These are phyloP conservation scores for Tuber umbilicatum DNA, from an alignment of 495 filamentous ascomycete genomes.

Conservation along the genomic window DNA sequence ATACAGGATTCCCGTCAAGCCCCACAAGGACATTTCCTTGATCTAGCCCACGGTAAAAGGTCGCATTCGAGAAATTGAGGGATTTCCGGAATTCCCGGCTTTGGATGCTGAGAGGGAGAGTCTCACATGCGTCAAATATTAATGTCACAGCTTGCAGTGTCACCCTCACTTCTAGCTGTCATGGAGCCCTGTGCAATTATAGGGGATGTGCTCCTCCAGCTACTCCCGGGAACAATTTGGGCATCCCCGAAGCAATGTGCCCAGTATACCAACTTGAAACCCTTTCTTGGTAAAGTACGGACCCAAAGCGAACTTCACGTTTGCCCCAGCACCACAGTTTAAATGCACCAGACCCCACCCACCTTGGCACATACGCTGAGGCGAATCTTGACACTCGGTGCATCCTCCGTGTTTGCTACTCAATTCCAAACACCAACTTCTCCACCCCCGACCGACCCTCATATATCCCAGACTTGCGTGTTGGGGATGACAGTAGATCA, in stretches of 20 bases:
- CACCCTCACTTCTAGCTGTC: conserved; percentile 54
- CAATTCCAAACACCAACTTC: conserved; percentile 56
- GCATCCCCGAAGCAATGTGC: conserved; percentile 63
- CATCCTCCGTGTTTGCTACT: conserved; percentile 55
- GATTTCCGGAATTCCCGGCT: conserved; percentile 19
- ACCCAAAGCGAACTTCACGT: conserved; percentile 56
- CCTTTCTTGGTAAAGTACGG: conserved; percentile 51
- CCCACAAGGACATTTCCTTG: conserved; percentile 48
- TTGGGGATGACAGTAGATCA: conserved; percentile 63
- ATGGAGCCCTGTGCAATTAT: conserved; percentile 56
- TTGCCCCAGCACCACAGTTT: conserved; percentile 56
- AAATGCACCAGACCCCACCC: conserved; percentile 48
- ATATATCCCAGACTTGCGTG: conserved; percentile 50
- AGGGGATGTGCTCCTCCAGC: conserved; percentile 45
- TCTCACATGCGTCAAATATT: conserved; percentile 25
- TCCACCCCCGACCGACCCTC: conserved; percentile 59
- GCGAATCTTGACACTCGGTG: conserved; percentile 74
- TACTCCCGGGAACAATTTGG: conserved; percentile 48
- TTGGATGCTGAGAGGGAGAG: conserved; percentile 24
- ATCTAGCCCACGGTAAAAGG: conserved; percentile 52
- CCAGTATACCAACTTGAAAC: conserved; percentile 52
- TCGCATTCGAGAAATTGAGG: conserved; percentile 20
- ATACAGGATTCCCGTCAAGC: conserved; percentile 54
- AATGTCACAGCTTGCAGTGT: conserved; percentile 46
- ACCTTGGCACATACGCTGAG: conserved; percentile 47